These are phyloP conservation scores for Rhynchosporium secalis DNA, from an alignment of 2,329 filamentous ascomycete genomes.

Conservation along the genomic window DNA sequence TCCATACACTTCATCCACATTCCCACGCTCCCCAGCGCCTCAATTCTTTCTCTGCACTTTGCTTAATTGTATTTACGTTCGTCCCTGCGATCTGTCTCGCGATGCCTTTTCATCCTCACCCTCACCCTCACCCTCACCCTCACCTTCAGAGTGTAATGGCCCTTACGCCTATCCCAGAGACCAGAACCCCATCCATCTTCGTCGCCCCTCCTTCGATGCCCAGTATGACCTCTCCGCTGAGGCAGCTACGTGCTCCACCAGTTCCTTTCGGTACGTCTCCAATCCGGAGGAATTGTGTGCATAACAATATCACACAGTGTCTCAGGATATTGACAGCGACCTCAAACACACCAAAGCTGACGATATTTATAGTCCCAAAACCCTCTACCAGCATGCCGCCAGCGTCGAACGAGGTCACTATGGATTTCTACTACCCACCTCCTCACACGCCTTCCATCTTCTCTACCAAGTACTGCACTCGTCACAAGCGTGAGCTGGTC, in stretches of 20 bases:
- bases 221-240: background rate
- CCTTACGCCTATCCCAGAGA: constrained; percentile 16
- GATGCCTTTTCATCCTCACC: constrained; percentile 7
- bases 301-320: too few relatives aligned
- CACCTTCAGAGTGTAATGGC: background rate
- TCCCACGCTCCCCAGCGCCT: background rate
- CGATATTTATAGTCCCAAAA: background rate
- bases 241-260: constrained; percentile 8
- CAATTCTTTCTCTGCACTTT: constrained; percentile 5
- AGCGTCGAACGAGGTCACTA: background rate
- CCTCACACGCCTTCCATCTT: constrained; percentile 6
- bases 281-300: too few relatives aligned
- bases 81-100: constrained; percentile 16
- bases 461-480: constrained; percentile 16
- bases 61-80: constrained; percentile 8
- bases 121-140: constrained; percentile 1
- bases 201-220: background rate
- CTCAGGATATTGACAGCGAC: background rate
- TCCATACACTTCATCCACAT: background rate
- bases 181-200: background rate
- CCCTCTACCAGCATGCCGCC: background rate
- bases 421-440: constrained; percentile 9
- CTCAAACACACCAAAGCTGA: background rate
- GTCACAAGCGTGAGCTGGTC: constrained; percentile 17
- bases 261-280: constrained; percentile 1